Evolutionary conservation across 208 protist species (phyloP).

Genomic region (Cochliopodium minus): DNA sequence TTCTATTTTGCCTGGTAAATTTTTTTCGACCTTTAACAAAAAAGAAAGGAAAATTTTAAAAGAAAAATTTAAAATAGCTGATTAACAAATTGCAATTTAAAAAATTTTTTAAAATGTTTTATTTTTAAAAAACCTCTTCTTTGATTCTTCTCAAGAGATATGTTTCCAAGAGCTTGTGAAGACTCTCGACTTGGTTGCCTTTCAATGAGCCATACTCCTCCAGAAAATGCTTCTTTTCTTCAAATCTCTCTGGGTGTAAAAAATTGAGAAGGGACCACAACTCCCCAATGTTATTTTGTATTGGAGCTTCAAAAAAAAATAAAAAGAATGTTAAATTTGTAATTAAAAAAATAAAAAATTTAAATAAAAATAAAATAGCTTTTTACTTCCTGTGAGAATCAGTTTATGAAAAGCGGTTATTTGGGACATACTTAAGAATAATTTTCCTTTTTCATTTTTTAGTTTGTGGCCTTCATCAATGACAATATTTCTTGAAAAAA

Average conservation of each 20-base stretch:
- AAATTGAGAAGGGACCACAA: constrained; percentile 83
- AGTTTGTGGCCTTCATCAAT: constrained; percentile 90
- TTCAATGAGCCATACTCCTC: constrained; percentile 37
- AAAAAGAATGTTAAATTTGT: not conserved
- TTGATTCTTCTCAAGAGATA: constrained; percentile 87
- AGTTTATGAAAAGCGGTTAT: constrained; percentile 50
- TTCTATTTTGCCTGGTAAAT: constrained; percentile 78
- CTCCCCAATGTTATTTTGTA: constrained; percentile 88
- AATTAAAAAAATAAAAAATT: too few relatives aligned
- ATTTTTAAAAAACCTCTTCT: constrained; percentile 55
- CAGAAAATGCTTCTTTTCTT: constrained; percentile 23
- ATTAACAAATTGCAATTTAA: too few relatives aligned
- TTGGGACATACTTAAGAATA: constrained; percentile 39
- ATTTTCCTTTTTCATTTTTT: constrained; percentile 49
- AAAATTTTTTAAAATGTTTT: too few relatives aligned
- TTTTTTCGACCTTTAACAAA: constrained; percentile 92
- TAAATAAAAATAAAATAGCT: too few relatives aligned
- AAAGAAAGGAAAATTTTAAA: too few relatives aligned
- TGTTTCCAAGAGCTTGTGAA: constrained; percentile 40
- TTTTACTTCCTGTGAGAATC: constrained; percentile 73
- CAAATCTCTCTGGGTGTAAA: constrained; percentile 56
- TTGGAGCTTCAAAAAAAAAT: constrained; percentile 37
- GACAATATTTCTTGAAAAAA: constrained; percentile 65
- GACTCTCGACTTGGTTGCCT: constrained; percentile 33
- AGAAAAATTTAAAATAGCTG: too few relatives aligned